These are phyloP conservation scores for Lagenidium giganteum DNA, from an alignment of 352 stramenopile species.

Conservation along the genomic window DNA sequence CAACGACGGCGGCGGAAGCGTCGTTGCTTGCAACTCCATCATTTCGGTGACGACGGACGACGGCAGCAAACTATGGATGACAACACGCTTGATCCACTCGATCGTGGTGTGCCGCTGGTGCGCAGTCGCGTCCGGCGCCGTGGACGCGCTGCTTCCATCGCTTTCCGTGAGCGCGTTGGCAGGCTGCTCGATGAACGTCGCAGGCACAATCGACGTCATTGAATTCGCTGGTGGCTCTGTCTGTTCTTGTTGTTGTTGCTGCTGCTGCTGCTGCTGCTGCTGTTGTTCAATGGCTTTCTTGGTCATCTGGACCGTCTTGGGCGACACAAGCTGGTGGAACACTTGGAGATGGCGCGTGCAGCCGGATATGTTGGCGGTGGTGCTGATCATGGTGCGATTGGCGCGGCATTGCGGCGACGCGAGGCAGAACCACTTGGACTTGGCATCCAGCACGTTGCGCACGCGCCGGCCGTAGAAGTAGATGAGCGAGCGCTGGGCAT, in stretches of 20 bases:
- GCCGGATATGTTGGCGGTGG: constrained; percentile 17
- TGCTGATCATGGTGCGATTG: constrained; percentile 20
- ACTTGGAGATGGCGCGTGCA: constrained; percentile 21
- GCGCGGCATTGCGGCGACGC: constrained; percentile 15
- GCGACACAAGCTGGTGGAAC: constrained; percentile 19
- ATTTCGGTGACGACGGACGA: no score
- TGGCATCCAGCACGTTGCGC: neutral
- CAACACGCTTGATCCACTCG: no score
- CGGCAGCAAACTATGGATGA: no score
- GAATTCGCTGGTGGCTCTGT: no score
- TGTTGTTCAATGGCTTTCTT: constrained; percentile 3
- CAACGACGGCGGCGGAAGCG: no score
- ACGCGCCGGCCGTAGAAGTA: constrained; percentile 20
- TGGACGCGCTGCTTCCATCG: no score
- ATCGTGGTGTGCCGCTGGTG: no score
- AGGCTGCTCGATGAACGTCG: no score
- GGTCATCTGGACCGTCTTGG: constrained; percentile 14
- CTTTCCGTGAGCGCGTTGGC: no score
- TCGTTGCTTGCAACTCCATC: no score
- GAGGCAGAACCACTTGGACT: constrained; percentile 22
- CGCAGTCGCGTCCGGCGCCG: no score
- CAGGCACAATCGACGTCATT: no score
- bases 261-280: constrained; percentile 2
- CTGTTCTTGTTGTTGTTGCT: neutral
- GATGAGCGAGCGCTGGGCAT: constrained; percentile 20